phyloP scores from a whole-genome alignment of 75 land plant genomes.

The Pinus albicaulis region DNA sequence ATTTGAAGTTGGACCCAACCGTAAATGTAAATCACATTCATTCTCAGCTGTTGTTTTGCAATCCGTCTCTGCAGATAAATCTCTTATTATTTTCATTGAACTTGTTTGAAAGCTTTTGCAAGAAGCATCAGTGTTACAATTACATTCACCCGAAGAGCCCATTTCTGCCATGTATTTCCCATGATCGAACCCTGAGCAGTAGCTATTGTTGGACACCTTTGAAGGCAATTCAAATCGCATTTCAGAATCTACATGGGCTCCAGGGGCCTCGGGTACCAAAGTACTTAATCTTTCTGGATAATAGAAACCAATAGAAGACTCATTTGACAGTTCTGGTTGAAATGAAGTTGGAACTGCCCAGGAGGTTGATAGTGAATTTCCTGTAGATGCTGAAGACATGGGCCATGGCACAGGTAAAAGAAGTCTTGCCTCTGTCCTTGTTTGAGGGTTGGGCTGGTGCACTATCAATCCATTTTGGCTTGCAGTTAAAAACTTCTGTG shows the following conservation, averaged over 20 bases:
- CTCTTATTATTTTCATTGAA: not conserved
- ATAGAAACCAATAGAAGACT: slow-evolving; percentile 2
- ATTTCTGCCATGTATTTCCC: not conserved
- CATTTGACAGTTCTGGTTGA: not conserved
- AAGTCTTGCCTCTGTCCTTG: slow-evolving; percentile 3
- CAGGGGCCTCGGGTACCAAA: not conserved
- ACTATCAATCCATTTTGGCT: not conserved
- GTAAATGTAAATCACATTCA: slow-evolving; percentile 11
- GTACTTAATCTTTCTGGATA: not conserved
- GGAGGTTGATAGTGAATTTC: not conserved
- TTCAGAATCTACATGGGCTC: not conserved
- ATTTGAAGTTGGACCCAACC: slow-evolving; percentile 11
- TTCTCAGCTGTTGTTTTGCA: not conserved
- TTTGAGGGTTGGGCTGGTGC: not conserved
- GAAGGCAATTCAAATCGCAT: not conserved
- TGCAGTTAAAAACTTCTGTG: not conserved
- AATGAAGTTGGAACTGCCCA: not conserved
- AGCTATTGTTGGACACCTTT: not conserved
- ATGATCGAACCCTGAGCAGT: not conserved
- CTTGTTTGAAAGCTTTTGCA: slow-evolving; percentile 5
- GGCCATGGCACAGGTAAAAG: slow-evolving; percentile 8
- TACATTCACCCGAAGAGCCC: not conserved
- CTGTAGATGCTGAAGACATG: not conserved
- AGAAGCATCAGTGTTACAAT: not conserved
- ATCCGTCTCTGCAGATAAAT: slow-evolving; percentile 1